phyloP scores from a whole-genome alignment of 2,329 filamentous ascomycete genomes.

The Metarhizium rileyi region DNA sequence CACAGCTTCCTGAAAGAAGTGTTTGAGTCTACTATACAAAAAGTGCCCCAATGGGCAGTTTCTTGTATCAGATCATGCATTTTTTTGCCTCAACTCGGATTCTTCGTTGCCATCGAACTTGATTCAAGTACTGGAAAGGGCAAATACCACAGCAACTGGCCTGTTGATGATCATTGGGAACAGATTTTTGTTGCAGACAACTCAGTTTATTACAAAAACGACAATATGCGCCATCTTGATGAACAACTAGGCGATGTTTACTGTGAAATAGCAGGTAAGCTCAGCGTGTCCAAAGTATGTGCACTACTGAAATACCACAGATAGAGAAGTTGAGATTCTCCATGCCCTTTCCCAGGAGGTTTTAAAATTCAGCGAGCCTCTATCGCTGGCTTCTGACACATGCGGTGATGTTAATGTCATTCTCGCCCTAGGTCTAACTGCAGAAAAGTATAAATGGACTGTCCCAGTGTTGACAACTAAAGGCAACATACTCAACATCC shows the following conservation, averaged over 20 bases:
- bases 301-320: slow-evolving; percentile 31
- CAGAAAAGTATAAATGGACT: slow-evolving; percentile 61
- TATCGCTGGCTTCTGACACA: slow-evolving; percentile 63
- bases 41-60: slow-evolving; percentile 50
- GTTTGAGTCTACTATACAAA: slow-evolving; percentile 50
- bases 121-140: slow-evolving; percentile 41
- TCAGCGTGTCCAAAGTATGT: not conserved
- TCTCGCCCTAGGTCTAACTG: slow-evolving; percentile 69
- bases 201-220: slow-evolving; percentile 78
- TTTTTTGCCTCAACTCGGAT: slow-evolving; percentile 86
- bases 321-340: slow-evolving; percentile 82
- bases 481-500: slow-evolving; percentile 60
- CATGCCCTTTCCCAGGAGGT: slow-evolving; percentile 65
- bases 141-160: slow-evolving; percentile 52
- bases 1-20: slow-evolving; percentile 62
- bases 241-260: slow-evolving; percentile 76
- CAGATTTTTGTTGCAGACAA: slow-evolving; percentile 64
- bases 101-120: slow-evolving; percentile 65
- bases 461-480: slow-evolving; percentile 59
- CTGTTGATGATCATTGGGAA: slow-evolving; percentile 57
- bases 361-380: slow-evolving; percentile 55
- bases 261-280: slow-evolving; percentile 66
- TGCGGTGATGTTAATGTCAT: slow-evolving; percentile 84
- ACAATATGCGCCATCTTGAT: slow-evolving; percentile 72
- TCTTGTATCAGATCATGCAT: slow-evolving; percentile 61